Base-by-base conservation (phyloP, 1,284 basidiomycete genomes). In the Fomitopsis schrenkii region DNA sequence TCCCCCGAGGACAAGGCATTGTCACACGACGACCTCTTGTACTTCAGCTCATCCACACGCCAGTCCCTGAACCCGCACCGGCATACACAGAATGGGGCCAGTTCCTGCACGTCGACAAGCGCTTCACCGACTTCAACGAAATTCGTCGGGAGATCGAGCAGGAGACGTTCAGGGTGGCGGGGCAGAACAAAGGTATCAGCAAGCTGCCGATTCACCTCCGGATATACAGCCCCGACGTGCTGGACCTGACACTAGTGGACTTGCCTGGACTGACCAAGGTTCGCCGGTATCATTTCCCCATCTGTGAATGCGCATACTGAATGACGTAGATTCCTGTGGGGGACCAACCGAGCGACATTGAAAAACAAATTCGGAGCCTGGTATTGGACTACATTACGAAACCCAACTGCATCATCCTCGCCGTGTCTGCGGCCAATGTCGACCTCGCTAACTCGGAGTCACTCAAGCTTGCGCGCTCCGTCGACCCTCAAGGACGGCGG, bases 391-490 rank as follows among this genome's bases (percentile, higher is more conserved):
- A 97, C 74, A 95, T 98, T 70, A 91, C 93, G 63, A 97, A 97
- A 77, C 94, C 96, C 26, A 99, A 98, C 75, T 93, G 94, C 67
- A 95, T 99, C 67, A 97, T 99, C 68, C 89, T 99, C 56, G 91
- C 97, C 30, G 95, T 99, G 19, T 98, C 96, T 12, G 88, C 95
- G 2, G 97, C 97, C 48, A 99, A 99, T 72, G 97, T 98, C 62
- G 97, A 99, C 76, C 87, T 99, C 59, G 97, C 97, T 71, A 99
- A 99, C 77, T 98, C 97, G 0, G 97, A 98, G 75, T 91, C 96
- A 3, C 87, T 99, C 67, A 98, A 98, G 76, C 90, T 99, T 52
- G 97, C 97, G 14, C 92, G 97, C 52, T 87, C 90, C 7, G 94
- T 98, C 55, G 97, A 99, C 73, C 94, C 97, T 0, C 94, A 97